Conservation (phyloP, 2,329 filamentous ascomycete genomes). For the Neofusicoccum laricinum region DNA sequence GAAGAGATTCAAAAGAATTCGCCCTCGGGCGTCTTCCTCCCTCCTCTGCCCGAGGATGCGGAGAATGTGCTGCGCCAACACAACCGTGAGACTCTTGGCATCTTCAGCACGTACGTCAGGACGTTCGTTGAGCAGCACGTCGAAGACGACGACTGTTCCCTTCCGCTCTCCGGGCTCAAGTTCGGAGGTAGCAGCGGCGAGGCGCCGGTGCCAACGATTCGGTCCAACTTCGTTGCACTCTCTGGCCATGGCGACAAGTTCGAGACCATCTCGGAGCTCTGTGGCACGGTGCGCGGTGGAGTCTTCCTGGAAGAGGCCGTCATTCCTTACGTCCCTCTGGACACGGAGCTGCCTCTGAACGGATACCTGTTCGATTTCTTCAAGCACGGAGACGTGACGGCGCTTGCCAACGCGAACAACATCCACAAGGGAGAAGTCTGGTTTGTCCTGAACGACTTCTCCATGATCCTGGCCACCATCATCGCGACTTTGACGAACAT, state of each 20-base stretch:
- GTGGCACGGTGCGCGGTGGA: slow-evolving; percentile 60
- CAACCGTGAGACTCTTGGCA: slow-evolving; percentile 62
- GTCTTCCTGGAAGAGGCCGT: slow-evolving; percentile 74
- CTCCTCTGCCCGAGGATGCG: slow-evolving; percentile 58
- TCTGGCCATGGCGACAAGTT: slow-evolving; percentile 71
- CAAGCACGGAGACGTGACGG: slow-evolving; percentile 64
- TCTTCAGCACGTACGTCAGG: slow-evolving; percentile 67
- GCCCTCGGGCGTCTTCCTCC: slow-evolving; percentile 64
- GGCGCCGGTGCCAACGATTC: slow-evolving; percentile 41
- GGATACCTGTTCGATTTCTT: slow-evolving; percentile 74
- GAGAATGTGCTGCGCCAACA: slow-evolving; percentile 57
- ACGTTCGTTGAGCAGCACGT: slow-evolving; percentile 65
- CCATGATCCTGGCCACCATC: slow-evolving; percentile 66
- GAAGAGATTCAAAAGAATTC: slow-evolving; percentile 52
- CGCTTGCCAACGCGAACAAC: slow-evolving; percentile 62
- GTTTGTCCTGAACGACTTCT: slow-evolving; percentile 69
- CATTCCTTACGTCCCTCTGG: slow-evolving; percentile 65
- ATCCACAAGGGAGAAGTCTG: slow-evolving; percentile 67
- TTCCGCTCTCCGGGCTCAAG: slow-evolving; percentile 59
- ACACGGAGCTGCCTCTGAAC: slow-evolving; percentile 56
- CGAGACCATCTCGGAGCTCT: slow-evolving; percentile 64
- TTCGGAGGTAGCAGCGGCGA: slow-evolving; percentile 33
- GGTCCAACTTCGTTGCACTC: slow-evolving; percentile 69
- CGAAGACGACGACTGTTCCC: slow-evolving; percentile 47
- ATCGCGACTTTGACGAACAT: slow-evolving; percentile 62